phyloP scores from a whole-genome alignment of 176 grass and related monocot species.

The Ananas comosus region DNA sequence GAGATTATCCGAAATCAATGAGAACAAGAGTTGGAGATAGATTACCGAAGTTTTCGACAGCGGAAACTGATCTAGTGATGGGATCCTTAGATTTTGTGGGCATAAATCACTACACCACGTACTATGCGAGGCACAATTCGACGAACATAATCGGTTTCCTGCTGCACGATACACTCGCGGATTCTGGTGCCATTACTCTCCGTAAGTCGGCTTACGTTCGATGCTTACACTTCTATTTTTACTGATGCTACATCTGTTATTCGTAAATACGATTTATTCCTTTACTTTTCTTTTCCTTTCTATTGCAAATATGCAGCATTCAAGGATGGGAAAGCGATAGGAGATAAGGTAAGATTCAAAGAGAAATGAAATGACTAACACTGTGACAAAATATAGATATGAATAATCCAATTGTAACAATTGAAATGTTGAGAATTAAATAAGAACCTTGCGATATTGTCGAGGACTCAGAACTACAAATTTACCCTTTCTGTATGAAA shows the following conservation, averaged over 20 bases:
- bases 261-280: not conserved
- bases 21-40: slow-evolving; percentile 55
- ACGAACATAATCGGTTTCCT: not conserved
- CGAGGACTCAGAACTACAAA: not conserved
- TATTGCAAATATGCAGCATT: slow-evolving; percentile 10
- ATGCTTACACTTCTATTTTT: too few species aligned
- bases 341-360: slow-evolving; percentile 3
- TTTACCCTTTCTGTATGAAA: not conserved
- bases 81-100: slow-evolving; percentile 32
- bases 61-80: slow-evolving; percentile 19
- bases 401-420: too few species aligned
- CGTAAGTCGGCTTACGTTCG: not conserved
- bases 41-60: slow-evolving; percentile 50
- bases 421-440: too few species aligned
- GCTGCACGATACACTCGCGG: not conserved
- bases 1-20: slow-evolving; percentile 68
- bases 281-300: not conserved
- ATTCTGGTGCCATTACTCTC: not conserved
- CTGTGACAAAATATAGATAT: too few species aligned
- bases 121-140: slow-evolving; percentile 4
- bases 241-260: too few species aligned
- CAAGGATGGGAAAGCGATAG: slow-evolving; percentile 7
- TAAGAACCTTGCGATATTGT: too few species aligned
- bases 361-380: too few species aligned
- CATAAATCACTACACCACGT: slow-evolving; percentile 32